Evolutionary conservation across 2,329 filamentous ascomycete genomes (phyloP).

Genomic region (Conoideocrella luteorostrata): DNA sequence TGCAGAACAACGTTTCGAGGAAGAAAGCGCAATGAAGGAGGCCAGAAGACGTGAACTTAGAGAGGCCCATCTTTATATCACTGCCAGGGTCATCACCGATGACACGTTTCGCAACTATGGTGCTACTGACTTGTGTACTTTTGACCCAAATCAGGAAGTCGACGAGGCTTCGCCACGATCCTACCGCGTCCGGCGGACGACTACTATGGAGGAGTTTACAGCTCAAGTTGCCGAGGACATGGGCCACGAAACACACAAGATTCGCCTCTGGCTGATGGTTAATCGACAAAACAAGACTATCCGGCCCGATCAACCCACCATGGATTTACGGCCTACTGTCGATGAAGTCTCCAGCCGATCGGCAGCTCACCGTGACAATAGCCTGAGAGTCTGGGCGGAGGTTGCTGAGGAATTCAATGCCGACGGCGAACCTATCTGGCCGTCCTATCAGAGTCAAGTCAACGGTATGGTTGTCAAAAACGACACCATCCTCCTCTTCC

Average conservation of each 20-base stretch:
- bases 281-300: conserved; percentile 97
- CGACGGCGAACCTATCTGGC: conserved; percentile 68
- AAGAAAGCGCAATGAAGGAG: conserved; percentile 72
- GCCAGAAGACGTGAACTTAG: conserved; percentile 80
- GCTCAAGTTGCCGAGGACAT: conserved; percentile 64
- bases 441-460: conserved; percentile 51
- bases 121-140: conserved; percentile 73
- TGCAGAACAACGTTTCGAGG: conserved; percentile 65
- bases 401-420: conserved; percentile 58
- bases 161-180: conserved; percentile 64
- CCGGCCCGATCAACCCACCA: conserved; percentile 80
- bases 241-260: conserved; percentile 56
- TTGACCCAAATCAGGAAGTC: conserved; percentile 57
- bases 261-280: conserved; percentile 95
- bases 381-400: conserved; percentile 84
- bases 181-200: conserved; percentile 69
- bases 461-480: conserved; percentile 53
- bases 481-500: conserved; percentile 71
- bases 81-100: conserved; percentile 73
- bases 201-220: conserved; percentile 70
- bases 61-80: conserved; percentile 89
- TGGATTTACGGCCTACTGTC: conserved; percentile 68
- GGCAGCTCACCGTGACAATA: conserved; percentile 57
- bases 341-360: conserved; percentile 58
- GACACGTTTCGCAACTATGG: conserved; percentile 75